Conservation (phyloP, 495 filamentous ascomycete species). For the Neurospora cerealis region DNA sequence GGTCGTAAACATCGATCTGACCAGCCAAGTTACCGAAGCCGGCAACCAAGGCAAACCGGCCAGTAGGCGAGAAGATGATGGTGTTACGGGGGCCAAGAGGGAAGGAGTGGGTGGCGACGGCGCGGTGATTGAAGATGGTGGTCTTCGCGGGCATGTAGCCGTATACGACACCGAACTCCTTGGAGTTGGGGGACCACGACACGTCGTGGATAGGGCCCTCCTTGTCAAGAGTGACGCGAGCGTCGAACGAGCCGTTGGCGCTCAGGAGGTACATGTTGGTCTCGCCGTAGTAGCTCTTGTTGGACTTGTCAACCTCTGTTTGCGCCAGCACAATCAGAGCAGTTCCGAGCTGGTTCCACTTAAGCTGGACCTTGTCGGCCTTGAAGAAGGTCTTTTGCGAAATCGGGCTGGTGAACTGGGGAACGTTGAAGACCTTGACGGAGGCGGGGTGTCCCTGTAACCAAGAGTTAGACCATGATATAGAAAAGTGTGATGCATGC, state of each 20-base stretch:
- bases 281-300: constrained; percentile 98
- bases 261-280: constrained; percentile 94
- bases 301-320: constrained; percentile 94
- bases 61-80: constrained; percentile 88
- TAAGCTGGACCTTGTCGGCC: constrained; percentile 94
- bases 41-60: constrained; percentile 84
- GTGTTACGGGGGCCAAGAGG: constrained; percentile 85
- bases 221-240: constrained; percentile 85
- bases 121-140: constrained; percentile 86
- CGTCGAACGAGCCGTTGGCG: constrained; percentile 85
- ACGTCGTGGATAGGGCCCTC: constrained; percentile 98
- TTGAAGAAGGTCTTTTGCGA: constrained; percentile 99
- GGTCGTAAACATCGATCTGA: constrained; percentile 94
- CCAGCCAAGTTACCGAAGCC: constrained; percentile 96
- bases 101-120: constrained; percentile 69
- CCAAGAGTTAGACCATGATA: constrained; percentile 3
- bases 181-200: constrained; percentile 92
- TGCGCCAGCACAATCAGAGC: constrained; percentile 91
- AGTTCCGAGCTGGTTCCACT: constrained; percentile 90
- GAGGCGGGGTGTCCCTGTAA: constrained; percentile 75
- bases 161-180: constrained; percentile 94
- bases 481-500: background rate
- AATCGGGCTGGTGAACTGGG: constrained; percentile 65
- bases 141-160: constrained; percentile 98
- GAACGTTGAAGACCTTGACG: constrained; percentile 90